A percentile compares a stretch with the other conserved stretches of the same genome.
These are phyloP conservation scores for Beauveria rudraprayagi DNA, from an alignment of 2,329 filamentous ascomycete species.

Conservation along the genomic window DNA sequence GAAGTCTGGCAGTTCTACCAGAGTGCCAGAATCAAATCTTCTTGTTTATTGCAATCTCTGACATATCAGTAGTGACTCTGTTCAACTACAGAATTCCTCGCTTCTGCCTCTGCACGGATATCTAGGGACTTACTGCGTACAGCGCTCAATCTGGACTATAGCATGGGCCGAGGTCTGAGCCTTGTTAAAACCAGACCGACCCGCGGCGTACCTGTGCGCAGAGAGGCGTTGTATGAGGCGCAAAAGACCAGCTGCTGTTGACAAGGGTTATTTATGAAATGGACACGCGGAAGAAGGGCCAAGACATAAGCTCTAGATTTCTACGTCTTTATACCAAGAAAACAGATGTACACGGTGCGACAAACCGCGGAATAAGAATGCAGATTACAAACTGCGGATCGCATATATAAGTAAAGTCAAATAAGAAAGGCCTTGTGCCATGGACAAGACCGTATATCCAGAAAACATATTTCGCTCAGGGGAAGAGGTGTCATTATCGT, in stretches of 20 bases:
- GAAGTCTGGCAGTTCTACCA: too few relatives aligned
- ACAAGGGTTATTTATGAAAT: not conserved
- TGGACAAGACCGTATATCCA: not conserved
- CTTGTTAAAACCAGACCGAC: too few relatives aligned
- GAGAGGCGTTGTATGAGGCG: too few relatives aligned
- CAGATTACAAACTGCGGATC: not conserved
- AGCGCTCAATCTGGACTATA: too few relatives aligned
- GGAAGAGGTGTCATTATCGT: slow-evolving; percentile 5
- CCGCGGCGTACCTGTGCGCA: too few relatives aligned
- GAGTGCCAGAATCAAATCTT: too few relatives aligned
- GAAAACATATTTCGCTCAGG: not conserved
- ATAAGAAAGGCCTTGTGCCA: not conserved
- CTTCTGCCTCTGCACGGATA: too few relatives aligned
- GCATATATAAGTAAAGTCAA: not conserved
- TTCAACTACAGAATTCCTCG: too few relatives aligned
- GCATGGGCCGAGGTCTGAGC: too few relatives aligned
- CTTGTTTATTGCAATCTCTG: too few relatives aligned
- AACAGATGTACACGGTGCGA: not conserved
- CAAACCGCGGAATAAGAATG: not conserved
- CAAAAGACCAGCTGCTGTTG: not conserved
- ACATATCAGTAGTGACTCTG: too few relatives aligned
- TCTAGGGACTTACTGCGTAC: too few relatives aligned
- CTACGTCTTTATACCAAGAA: not conserved
- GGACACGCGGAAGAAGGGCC: not conserved
- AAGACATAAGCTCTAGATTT: not conserved